Percentiles rank a stretch among this genome's conserved stretches.
Evolutionary conservation across 1,284 basidiomycete genomes (phyloP).

Genomic region (Lignosus rhinocerotis): DNA sequence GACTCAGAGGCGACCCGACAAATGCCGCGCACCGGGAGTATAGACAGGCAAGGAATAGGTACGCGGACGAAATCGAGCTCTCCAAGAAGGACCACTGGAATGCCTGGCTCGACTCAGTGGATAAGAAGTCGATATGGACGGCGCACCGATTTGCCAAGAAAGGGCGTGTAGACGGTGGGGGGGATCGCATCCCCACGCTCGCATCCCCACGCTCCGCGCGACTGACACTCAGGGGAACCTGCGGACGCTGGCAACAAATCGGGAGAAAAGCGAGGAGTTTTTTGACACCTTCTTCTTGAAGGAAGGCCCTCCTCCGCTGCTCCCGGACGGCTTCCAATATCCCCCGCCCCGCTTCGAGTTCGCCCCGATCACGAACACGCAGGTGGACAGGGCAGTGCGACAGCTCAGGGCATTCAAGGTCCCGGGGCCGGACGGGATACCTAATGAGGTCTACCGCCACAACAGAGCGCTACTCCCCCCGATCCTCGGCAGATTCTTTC

Average conservation of each 20-base stretch:
- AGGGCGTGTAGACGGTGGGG: constrained; percentile 4
- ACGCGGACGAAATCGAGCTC: too few relatives aligned
- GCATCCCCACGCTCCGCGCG: too few relatives aligned
- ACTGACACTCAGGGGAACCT: too few relatives aligned
- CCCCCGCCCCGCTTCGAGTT: constrained; percentile 27
- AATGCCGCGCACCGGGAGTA: too few relatives aligned
- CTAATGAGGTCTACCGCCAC: constrained; percentile 40
- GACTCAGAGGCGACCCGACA: too few relatives aligned
- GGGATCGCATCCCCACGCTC: too few relatives aligned
- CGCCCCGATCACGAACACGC: constrained; percentile 20
- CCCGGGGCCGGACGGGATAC: constrained; percentile 35
- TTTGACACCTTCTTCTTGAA: constrained; percentile 38
- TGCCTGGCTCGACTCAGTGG: constrained; percentile 34
- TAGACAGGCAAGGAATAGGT: too few relatives aligned
- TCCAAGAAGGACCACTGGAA: constrained; percentile 40
- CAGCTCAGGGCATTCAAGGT: constrained; percentile 44
- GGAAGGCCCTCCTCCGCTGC: constrained; percentile 17
- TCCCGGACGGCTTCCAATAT: constrained; percentile 22
- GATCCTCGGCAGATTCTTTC: constrained; percentile 32
- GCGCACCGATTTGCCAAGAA: constrained; percentile 33
- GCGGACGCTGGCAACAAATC: too few relatives aligned
- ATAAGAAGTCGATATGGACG: constrained; percentile 17
- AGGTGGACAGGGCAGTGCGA: constrained; percentile 24
- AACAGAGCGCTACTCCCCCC: constrained; percentile 31
- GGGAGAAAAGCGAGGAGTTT: constrained; percentile 26